Base-by-base conservation (phyloP, 805 yeast species). In the Saccharomyces eubayanus region DNA sequence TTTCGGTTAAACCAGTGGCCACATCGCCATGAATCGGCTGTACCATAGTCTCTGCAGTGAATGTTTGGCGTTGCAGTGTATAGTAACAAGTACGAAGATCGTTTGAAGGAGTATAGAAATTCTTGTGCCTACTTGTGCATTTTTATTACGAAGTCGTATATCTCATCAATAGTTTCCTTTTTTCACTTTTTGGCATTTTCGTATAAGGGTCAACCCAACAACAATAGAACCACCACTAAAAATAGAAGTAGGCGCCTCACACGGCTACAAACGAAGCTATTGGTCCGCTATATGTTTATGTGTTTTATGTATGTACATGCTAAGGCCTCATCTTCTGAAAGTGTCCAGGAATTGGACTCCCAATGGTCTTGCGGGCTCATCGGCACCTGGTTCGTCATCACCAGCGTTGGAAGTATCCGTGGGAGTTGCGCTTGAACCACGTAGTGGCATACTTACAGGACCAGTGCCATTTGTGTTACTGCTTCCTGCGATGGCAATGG, bases 261-360 rank as follows among this genome's bases (percentile, higher is more conserved):
- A 36, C 16, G 43, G 43, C 24, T 36, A 11, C 16, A 36, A 36
- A 36, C 43, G 43, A 36, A 16, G 24, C 24, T 36, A 1, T 1
- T 36, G 20, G 20, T 8, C 12, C 43, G 43, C 20, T 36, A 16
- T 16, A n/a, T 36, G 43, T 36, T 36, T 36, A 36, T 36, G 9
- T 9, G 16, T 6, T 16, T 16, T 36, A 36, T 36, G 20, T 16
- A 16, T 16, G 16, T 16, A 16, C 16, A 36, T 36, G 20, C 10
- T 8, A 24, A 24, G 24, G n/a, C 41, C 41, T 64, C 61, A 76
- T 30, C 76, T 69, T 62, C 85, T 73, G 59, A 83, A 82, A 0
- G 84, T 79, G 64, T 82, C 84, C 27, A 83, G 66, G 52, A 84
- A 75, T 60, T 82, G 87, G 24, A 79, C 74, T 2, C 85, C 82